phyloP scores from a whole-genome alignment of 345 rosid species.

The Arabis alpina region DNA sequence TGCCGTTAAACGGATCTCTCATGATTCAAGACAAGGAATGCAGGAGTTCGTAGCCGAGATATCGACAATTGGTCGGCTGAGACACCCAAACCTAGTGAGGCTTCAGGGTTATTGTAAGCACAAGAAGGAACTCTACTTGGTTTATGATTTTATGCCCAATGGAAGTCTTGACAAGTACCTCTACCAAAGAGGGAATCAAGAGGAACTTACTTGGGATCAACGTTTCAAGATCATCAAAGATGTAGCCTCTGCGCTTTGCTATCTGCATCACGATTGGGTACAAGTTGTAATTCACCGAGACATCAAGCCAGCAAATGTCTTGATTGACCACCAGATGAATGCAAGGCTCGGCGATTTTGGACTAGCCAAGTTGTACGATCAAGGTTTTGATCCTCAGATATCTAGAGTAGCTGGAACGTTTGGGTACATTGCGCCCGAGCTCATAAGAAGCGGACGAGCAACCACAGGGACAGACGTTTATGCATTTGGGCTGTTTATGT shows the following conservation, averaged over 20 bases:
- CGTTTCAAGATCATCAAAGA: constrained; percentile 47
- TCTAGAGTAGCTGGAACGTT: constrained; percentile 47
- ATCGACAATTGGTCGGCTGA: constrained; percentile 30
- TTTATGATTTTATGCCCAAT: constrained; percentile 53
- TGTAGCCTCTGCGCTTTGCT: constrained; percentile 44
- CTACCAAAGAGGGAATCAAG: not conserved
- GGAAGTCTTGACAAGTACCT: constrained; percentile 54
- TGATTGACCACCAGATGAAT: constrained; percentile 45
- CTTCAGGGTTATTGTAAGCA: constrained; percentile 50
- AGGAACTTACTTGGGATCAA: constrained; percentile 44
- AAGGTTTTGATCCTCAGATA: constrained; percentile 40
- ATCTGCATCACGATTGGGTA: constrained; percentile 55
- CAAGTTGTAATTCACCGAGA: constrained; percentile 55
- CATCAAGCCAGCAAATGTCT: constrained; percentile 46
- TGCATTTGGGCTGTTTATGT: constrained; percentile 45
- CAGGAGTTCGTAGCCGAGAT: constrained; percentile 36
- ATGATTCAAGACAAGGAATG: constrained; percentile 32
- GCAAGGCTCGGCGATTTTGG: constrained; percentile 55
- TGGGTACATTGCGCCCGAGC: constrained; percentile 53
- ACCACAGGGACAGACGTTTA: constrained; percentile 44
- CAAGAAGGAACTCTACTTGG: constrained; percentile 44
- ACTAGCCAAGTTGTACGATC: constrained; percentile 46
- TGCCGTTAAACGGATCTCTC: constrained; percentile 26
- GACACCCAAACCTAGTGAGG: constrained; percentile 42
- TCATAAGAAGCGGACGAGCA: constrained; percentile 43